Base-by-base conservation (phyloP, 2,329 filamentous ascomycete species). In the Fusarium sp. region DNA sequence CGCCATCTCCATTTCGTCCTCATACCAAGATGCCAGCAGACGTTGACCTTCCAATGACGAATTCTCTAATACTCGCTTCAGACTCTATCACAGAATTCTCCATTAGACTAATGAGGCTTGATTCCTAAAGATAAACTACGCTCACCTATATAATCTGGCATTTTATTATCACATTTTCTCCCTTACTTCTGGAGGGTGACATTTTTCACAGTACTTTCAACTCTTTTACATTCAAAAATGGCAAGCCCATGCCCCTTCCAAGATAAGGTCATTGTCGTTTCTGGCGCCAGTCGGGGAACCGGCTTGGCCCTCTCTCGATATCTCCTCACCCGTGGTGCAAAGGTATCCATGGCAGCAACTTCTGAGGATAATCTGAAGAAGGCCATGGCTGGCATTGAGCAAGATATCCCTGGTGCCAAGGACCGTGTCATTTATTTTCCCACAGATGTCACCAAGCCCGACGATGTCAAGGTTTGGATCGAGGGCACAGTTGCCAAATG, bases 251-350 rank as follows among this genome's bases (percentile, higher is more conserved):
- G 72, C 26, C 72, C 69, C 16, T 74, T 74, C 31, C 46, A 70
- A 47, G 65, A 71, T 10, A 90, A 91, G 76, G 88, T 86, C 28
- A 85, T 92, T 69, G 86, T 91, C 58, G 83, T 93, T 26, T 88
- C 86, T 5, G 87, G 87, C 20, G 86, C 86, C 12, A 87, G 85
- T 74, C 83, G 86, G 38, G 87, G 87, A 20, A 84, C 88, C 28
- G 87, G 87, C 40, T 78, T 87, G 15, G 84, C 84, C 26, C 79
- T 87, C 2, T 81, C 85, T 0, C 77, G 83, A 33, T 78, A 81
- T 47, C 79, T 89, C 16, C 77, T 89, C n/a, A 71, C 78, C 20
- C 65, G 76, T n/a, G 76, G 77, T 9, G 77, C 76, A n/a, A 73
- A 64, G 26, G 67, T 79, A 3, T 78, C 77, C 8, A 72, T 77